These are phyloP conservation scores for Arctium lappa DNA, from an alignment of 129 eudicot genomes.

Conservation along the genomic window DNA sequence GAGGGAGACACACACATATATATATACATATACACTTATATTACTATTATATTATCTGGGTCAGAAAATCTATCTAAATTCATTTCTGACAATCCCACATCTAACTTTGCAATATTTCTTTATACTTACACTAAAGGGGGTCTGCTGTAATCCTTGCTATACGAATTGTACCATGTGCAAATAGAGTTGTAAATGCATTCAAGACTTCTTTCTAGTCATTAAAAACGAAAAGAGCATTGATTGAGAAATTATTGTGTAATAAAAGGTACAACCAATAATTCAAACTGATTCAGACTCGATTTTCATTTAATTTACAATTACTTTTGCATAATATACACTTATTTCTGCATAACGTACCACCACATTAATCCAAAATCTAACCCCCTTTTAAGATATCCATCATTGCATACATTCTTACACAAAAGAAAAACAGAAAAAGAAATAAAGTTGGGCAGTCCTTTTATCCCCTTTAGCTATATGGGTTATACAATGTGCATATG, in stretches of 20 bases:
- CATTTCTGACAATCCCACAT: slow-evolving; percentile 35
- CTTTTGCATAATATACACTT: neutral
- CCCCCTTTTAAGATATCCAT: neutral
- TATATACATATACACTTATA: no score
- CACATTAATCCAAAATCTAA: slow-evolving; percentile 5
- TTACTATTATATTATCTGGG: neutral
- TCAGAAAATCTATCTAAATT: slow-evolving; percentile 37
- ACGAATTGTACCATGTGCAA: slow-evolving; percentile 29
- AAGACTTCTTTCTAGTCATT: slow-evolving; percentile 16
- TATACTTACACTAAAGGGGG: slow-evolving; percentile 23
- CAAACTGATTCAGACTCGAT: slow-evolving; percentile 7
- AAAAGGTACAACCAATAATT: slow-evolving; percentile 28
- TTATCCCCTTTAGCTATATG: neutral
- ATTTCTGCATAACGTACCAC: slow-evolving; percentile 2
- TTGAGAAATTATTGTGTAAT: slow-evolving; percentile 23
- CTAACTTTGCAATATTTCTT: slow-evolving; percentile 23
- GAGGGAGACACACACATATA: no score
- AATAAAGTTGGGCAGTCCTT: neutral
- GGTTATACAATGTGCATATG: neutral
- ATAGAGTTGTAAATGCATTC: slow-evolving; percentile 30
- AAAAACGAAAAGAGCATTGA: slow-evolving; percentile 31
- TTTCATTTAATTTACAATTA: slow-evolving; percentile 16
- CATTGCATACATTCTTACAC: neutral
- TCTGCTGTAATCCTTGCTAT: slow-evolving; percentile 1
- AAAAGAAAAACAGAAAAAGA: neutral